A percentile compares a stretch with the other conserved stretches of the same genome.
phyloP scores from a whole-genome alignment of 441 rosid genomes.

The Caryocar brasiliense region DNA sequence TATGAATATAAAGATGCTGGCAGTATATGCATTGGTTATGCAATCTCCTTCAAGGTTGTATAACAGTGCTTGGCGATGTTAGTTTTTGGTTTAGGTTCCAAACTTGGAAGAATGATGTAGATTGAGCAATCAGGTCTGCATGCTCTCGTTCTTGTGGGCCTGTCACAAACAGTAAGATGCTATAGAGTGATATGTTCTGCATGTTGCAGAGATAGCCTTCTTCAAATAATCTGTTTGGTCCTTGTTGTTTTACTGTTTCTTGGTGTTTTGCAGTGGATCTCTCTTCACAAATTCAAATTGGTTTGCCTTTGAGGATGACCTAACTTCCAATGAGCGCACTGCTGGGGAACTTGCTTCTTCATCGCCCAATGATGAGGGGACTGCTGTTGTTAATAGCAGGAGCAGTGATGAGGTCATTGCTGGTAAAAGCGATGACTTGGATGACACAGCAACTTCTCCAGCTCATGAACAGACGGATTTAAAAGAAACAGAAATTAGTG shows the following conservation, averaged over 20 bases:
- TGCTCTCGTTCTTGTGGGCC: too few species aligned
- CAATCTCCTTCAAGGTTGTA: too few species aligned
- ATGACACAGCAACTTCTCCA: constrained; percentile 39
- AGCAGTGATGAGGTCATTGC: constrained; percentile 29
- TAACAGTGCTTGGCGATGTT: too few species aligned
- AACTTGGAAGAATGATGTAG: too few species aligned
- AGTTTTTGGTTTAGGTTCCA: too few species aligned
- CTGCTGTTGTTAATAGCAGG: constrained; percentile 19
- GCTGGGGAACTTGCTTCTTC: constrained; percentile 48
- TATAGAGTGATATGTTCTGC: too few species aligned
- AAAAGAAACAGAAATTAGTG: constrained; percentile 28
- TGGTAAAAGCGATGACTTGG: constrained; percentile 40
- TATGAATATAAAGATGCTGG: too few species aligned
- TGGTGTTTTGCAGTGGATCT: constrained; percentile 49
- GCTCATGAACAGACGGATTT: constrained; percentile 27
- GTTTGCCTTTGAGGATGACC: constrained; percentile 84
- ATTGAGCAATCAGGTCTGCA: too few species aligned
- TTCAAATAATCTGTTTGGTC: too few species aligned
- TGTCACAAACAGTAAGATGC: too few species aligned
- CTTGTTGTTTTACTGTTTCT: background rate
- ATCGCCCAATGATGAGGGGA: constrained; percentile 36
- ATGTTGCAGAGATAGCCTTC: too few species aligned
- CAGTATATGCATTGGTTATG: too few species aligned
- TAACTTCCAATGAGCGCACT: constrained; percentile 43
- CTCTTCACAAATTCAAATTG: constrained; percentile 84